These are phyloP conservation scores for Mallotus nudiflorus DNA, from an alignment of 345 rosid genomes.

Conservation along the genomic window DNA sequence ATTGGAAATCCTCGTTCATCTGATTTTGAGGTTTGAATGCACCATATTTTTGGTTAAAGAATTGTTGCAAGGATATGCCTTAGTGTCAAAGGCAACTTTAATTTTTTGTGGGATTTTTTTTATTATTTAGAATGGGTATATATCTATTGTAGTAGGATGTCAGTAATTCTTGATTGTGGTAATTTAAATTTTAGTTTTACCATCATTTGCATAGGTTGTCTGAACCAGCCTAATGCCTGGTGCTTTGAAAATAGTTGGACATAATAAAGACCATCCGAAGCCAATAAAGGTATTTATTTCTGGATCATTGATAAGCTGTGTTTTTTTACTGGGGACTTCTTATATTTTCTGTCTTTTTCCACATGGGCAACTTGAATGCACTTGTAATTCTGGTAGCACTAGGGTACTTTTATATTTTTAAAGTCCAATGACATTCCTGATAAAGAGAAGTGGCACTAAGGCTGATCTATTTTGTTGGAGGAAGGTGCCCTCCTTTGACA, in stretches of 20 bases:
- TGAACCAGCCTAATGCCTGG: conserved; percentile 91
- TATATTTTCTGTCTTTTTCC: not conserved
- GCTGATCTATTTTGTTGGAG: not conserved
- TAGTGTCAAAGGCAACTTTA: not conserved
- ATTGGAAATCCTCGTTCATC: conserved; percentile 82
- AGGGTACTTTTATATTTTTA: not conserved
- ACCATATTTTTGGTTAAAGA: not conserved
- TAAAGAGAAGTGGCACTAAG: not conserved
- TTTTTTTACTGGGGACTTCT: not conserved
- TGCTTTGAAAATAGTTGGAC: conserved; percentile 75
- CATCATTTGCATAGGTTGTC: conserved; percentile 49
- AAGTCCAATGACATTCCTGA: not conserved
- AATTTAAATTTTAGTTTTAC: not conserved
- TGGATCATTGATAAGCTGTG: not conserved
- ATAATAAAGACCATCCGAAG: conserved; percentile 90
- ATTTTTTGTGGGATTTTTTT: not conserved
- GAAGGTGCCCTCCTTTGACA: too few species aligned
- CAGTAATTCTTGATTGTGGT: not conserved
- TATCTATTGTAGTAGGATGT: too few species aligned
- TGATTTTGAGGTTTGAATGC: conserved; percentile 80
- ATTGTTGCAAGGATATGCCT: too few species aligned
- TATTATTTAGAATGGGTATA: too few species aligned
- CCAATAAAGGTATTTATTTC: conserved; percentile 71
- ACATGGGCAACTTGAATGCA: not conserved
- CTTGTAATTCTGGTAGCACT: not conserved